Evolutionary conservation across 345 rosid genomes (phyloP).

Genomic region (Dimocarpus longan): DNA sequence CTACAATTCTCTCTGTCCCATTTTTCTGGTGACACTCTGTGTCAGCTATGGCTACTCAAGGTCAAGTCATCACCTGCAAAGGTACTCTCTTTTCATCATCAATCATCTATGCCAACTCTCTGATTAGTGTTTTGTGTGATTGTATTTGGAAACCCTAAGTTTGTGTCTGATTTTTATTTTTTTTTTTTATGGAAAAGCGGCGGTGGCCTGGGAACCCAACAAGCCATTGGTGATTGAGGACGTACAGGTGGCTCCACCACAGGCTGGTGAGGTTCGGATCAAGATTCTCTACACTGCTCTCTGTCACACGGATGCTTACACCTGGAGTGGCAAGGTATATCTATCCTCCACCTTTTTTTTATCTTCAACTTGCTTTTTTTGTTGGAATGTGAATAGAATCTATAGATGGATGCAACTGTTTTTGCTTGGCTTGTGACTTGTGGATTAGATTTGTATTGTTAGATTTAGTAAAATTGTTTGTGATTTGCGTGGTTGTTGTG

Average conservation of each 20-base stretch:
- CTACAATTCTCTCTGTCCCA: neutral
- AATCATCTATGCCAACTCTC: neutral
- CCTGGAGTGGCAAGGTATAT: conserved; percentile 97
- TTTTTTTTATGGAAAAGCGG: conserved; percentile 51
- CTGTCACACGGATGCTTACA: conserved; percentile 97
- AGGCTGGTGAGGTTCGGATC: conserved; percentile 95
- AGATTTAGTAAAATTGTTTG: neutral
- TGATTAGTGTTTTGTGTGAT: conserved; percentile 8
- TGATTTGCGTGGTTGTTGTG: neutral
- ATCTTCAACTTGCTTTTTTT: neutral
- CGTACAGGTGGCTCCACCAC: conserved; percentile 94
- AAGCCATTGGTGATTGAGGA: conserved; percentile 85
- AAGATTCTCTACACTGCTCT: conserved; percentile 88
- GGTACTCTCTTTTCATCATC: conserved; percentile 38
- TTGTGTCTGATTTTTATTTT: neutral
- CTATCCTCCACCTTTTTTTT: neutral
- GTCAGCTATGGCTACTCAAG: conserved; percentile 65
- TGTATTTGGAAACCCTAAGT: conserved; percentile 14
- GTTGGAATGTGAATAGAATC: neutral
- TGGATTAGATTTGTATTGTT: neutral
- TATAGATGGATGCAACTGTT: neutral
- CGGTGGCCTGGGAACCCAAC: conserved; percentile 96
- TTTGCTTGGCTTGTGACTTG: neutral
- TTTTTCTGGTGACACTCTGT: conserved; percentile 10
- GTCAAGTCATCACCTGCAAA: conserved; percentile 93